Conservation (phyloP, 2,329 filamentous ascomycete species). For the Ophiostoma tasmaniense region DNA sequence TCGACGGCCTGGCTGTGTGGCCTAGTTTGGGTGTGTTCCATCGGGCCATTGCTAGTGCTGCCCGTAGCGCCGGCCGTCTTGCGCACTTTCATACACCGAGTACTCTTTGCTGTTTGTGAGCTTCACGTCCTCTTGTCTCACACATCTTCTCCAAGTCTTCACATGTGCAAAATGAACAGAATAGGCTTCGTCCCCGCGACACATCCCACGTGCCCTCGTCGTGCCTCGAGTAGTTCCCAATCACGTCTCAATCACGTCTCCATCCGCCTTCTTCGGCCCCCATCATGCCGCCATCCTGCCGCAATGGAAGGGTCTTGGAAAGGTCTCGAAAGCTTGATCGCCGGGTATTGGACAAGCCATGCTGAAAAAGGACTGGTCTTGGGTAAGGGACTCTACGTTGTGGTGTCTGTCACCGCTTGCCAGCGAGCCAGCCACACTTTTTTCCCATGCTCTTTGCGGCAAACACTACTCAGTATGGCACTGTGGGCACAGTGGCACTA, state of each 20-base stretch:
- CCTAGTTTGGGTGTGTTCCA: neutral
- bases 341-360: neutral
- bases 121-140: neutral
- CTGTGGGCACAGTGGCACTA: neutral
- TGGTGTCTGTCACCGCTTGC: neutral
- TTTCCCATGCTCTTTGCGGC: neutral
- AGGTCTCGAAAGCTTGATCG: constrained; percentile 3
- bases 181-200: neutral
- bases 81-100: neutral
- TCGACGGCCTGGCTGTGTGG: neutral
- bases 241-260: neutral
- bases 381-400: neutral
- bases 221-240: neutral
- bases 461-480: neutral
- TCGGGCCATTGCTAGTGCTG: neutral
- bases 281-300: neutral
- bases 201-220: neutral
- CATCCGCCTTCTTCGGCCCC: neutral
- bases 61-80: neutral
- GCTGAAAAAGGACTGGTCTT: neutral
- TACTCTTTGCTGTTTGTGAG: neutral
- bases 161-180: neutral
- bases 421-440: neutral
- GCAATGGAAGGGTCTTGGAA: neutral
- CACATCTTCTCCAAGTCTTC: neutral